Percentiles rank a stretch among this genome's conserved stretches.
Evolutionary conservation across 2,329 filamentous ascomycete species (phyloP).

Genomic region (Trichoderma sp.): DNA sequence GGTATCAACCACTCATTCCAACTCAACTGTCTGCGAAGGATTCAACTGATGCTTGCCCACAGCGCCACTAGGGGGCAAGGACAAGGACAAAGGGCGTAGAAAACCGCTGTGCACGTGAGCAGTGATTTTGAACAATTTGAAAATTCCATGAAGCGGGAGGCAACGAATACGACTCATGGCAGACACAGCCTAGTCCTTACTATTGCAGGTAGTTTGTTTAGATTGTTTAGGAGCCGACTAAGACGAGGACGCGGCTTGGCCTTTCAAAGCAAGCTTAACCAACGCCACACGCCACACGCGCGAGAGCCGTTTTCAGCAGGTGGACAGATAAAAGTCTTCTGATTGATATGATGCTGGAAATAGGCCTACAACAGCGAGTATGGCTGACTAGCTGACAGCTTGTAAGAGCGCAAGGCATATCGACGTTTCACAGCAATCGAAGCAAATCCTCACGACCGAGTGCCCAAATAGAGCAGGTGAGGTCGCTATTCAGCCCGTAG

Average conservation of each 20-base stretch:
- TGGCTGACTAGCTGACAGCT: too few relatives aligned
- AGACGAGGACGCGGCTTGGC: background rate
- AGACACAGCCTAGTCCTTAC: background rate
- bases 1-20: background rate
- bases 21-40: background rate
- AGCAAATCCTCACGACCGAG: background rate
- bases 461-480: background rate
- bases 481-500: background rate
- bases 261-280: background rate
- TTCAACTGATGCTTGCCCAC: background rate
- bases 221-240: too few relatives aligned
- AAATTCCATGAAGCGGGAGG: background rate
- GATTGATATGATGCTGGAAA: background rate
- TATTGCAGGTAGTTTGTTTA: background rate
- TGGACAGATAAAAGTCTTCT: background rate
- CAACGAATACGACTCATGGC: background rate
- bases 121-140: background rate
- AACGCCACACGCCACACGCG: background rate
- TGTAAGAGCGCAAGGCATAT: too few relatives aligned
- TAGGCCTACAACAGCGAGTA: background rate
- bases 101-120: constrained; percentile 8
- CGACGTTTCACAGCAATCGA: too few relatives aligned
- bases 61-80: background rate
- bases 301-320: background rate
- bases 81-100: background rate